Evolutionary conservation across 2,329 filamentous ascomycete species (phyloP).

Genomic region (Aspergillus brasiliensis): DNA sequence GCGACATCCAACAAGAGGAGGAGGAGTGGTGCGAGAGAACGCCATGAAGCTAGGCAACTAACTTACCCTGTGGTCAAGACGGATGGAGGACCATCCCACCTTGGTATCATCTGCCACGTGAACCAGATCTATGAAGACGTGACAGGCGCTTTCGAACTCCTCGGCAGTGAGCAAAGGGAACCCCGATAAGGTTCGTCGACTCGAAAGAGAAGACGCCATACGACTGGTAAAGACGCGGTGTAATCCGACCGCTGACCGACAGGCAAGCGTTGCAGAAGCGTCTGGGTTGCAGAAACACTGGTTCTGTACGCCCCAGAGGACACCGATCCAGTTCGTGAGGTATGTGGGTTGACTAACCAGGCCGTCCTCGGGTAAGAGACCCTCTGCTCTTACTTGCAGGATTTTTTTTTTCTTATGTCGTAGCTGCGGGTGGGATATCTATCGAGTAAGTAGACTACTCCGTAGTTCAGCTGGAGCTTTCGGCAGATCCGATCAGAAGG

Average conservation of each 20-base stretch:
- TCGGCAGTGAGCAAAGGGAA: conserved; percentile 64
- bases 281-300: conserved; percentile 14
- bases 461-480: not conserved
- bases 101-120: conserved; percentile 55
- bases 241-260: conserved; percentile 16
- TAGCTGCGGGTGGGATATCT: not conserved
- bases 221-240: conserved; percentile 22
- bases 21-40: not conserved
- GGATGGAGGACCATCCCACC: conserved; percentile 48
- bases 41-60: not conserved
- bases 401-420: not conserved
- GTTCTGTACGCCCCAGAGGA: conserved; percentile 11
- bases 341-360: conserved; percentile 1
- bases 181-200: conserved; percentile 22
- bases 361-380: conserved; percentile 15
- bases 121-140: conserved; percentile 58
- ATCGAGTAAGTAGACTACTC: not conserved
- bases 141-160: conserved; percentile 68
- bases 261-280: conserved; percentile 13
- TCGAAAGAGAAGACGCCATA: conserved; percentile 16
- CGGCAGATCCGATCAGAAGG: not conserved
- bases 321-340: conserved; percentile 13
- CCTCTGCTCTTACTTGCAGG: conserved; percentile 17
- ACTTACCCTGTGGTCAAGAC: conserved; percentile 22
- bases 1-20: not conserved